A percentile compares a stretch with the other conserved stretches of the same genome.
Evolutionary conservation across 2,329 filamentous ascomycete species (phyloP).

Genomic region (Alternaria novae-zelandiae): DNA sequence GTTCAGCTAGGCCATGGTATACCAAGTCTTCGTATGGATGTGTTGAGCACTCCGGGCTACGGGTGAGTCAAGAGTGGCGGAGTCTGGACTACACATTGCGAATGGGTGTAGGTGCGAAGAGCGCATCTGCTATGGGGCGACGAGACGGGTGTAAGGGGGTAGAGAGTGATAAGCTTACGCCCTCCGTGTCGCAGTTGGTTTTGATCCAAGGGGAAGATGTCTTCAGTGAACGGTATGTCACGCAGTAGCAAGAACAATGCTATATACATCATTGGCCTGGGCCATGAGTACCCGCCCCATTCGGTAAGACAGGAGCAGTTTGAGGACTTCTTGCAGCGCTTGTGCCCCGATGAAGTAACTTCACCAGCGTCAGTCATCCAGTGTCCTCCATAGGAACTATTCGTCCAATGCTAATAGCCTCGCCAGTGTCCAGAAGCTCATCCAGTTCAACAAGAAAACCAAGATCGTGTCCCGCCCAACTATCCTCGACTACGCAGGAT

Average conservation of each 20-base stretch:
- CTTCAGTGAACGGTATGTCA: neutral
- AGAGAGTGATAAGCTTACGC: neutral
- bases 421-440: constrained; percentile 21
- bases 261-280: constrained; percentile 26
- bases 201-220: neutral
- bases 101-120: neutral
- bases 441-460: constrained; percentile 21
- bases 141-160: neutral
- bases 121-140: neutral
- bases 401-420: neutral
- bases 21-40: neutral
- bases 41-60: neutral
- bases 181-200: neutral
- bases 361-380: constrained; percentile 15
- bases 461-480: constrained; percentile 21
- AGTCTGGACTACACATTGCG: neutral
- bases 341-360: constrained; percentile 17
- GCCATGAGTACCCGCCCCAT: constrained; percentile 24
- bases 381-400: neutral
- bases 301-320: constrained; percentile 21
- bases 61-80: neutral
- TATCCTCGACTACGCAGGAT: constrained; percentile 8
- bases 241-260: neutral
- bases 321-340: constrained; percentile 4
- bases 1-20: neutral